Base-by-base conservation (phyloP, 2,329 filamentous ascomycete species). In the Pezicula neosporulosa region DNA sequence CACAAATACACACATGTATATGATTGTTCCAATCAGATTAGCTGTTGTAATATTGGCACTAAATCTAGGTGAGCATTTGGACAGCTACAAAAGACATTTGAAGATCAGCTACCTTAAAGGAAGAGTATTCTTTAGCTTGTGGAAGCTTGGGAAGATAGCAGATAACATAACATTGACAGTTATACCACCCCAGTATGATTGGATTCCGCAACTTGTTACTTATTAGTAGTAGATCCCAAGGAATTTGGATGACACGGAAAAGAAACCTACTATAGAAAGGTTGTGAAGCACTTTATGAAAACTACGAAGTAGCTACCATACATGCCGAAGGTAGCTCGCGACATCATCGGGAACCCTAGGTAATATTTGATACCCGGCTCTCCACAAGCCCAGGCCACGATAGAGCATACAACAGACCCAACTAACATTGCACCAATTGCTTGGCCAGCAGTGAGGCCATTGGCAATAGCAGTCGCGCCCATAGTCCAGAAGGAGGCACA, bases 281-380 rank as follows among this genome's bases (percentile, higher is more conserved):
- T 62, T 33, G 49, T 51, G 36, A 62, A 63, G 45, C 49, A 56
- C 48, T 59, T 56, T 6, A 60, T 48, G 21, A 55, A 48, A 16
- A 60, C 54, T 19, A 61, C 59, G 52, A 63, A 63, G 43, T 60
- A 61, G 52, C 51, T 13, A n/a, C 61, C 61, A 39, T 61, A 63
- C 60, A 63, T 63, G 10, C 61, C 61, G 49, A 60, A 64, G 12
- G 59, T 57, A 3, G 56, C 56, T 16, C 61, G 53, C 44, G 54
- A 60, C 54, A 64, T 61, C 53, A 64, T 60, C 5, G 60, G 58
- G 35, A 64, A 63, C 7, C 61, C 59, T 6, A 63, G 45, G 48
- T 59, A 56, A 45, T 62, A 63, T 27, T 41, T 45, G 27, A 58
- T 51, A n/a, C 58, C 58, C 2, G 57, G 48, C 41, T 60, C 57